These are phyloP conservation scores for Boletus huronensis DNA, from an alignment of 768 basidiomycete genomes.

Conservation along the genomic window DNA sequence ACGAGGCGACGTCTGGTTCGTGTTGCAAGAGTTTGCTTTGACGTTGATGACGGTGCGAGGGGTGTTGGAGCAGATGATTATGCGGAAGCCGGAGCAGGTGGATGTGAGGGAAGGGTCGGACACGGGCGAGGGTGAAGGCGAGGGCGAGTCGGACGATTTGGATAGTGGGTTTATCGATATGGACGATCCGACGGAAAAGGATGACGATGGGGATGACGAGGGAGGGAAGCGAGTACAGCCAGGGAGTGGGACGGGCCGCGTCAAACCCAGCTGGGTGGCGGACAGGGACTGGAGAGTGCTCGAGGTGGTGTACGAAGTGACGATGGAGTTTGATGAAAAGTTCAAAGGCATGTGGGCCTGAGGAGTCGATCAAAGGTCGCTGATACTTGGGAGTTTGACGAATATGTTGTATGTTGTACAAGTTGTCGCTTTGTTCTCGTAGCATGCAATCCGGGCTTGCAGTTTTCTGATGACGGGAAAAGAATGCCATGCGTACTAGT, in stretches of 20 bases:
- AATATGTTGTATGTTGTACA: background rate
- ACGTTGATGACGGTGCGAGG: constrained; percentile 48
- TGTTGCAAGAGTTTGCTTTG: constrained; percentile 55
- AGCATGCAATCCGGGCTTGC: background rate
- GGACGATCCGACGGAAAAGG: constrained; percentile 29
- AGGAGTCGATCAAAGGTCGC: background rate
- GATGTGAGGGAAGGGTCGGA: constrained; percentile 11
- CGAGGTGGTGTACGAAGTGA: constrained; percentile 41
- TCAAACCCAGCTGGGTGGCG: constrained; percentile 37
- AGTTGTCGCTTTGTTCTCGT: background rate
- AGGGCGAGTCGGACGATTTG: constrained; percentile 12
- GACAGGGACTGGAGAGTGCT: constrained; percentile 56
- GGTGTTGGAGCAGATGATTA: constrained; percentile 45
- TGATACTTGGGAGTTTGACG: no score
- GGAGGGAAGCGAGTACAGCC: constrained; percentile 9
- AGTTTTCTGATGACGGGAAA: background rate
- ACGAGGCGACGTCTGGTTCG: constrained; percentile 62
- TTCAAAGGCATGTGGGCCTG: constrained; percentile 64
- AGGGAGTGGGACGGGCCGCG: constrained; percentile 4
- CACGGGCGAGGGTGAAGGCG: constrained; percentile 13
- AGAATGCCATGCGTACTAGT: background rate
- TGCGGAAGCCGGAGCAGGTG: constrained; percentile 25
- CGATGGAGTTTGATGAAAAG: constrained; percentile 53
- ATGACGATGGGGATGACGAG: constrained; percentile 18
- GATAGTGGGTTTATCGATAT: constrained; percentile 34